These are phyloP conservation scores for Leccinum fibrillosum DNA, from an alignment of 768 basidiomycete species.

Conservation along the genomic window DNA sequence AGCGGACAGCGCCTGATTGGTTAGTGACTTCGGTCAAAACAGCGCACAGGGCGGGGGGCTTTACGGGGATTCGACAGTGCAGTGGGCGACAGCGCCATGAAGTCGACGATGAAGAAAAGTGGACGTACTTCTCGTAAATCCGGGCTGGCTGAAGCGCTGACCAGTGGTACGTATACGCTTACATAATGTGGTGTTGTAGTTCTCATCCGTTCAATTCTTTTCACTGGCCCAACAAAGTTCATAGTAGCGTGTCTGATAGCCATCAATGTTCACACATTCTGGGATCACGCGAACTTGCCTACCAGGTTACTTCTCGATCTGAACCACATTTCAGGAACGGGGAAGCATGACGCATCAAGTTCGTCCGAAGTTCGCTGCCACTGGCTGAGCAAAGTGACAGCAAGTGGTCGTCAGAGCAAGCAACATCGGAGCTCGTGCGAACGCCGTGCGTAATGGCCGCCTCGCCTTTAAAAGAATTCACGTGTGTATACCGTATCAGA, in stretches of 20 bases:
- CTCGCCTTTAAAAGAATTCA: not conserved
- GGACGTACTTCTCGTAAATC: no score
- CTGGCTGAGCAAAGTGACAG: not conserved
- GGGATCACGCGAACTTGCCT: not conserved
- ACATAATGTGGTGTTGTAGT: not conserved
- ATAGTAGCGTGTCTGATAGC: not conserved
- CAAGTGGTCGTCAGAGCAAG: not conserved
- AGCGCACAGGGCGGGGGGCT: no score
- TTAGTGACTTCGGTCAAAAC: not conserved
- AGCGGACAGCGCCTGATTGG: not conserved
- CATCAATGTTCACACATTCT: not conserved
- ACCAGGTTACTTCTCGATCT: not conserved
- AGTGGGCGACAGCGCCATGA: not conserved
- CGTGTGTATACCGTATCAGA: not conserved
- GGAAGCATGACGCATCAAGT: not conserved
- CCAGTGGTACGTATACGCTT: not conserved
- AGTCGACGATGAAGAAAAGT: not conserved
- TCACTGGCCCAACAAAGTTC: not conserved
- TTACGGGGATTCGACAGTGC: no score
- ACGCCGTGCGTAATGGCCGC: not conserved
- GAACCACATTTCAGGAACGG: not conserved
- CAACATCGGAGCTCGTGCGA: not conserved
- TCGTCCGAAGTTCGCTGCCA: not conserved
- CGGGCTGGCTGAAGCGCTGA: no score
- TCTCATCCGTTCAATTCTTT: not conserved